Percentiles rank a stretch among this genome's conserved stretches.
These are phyloP conservation scores for Steccherinum ochraceum DNA, from an alignment of 768 basidiomycete genomes.

Conservation along the genomic window DNA sequence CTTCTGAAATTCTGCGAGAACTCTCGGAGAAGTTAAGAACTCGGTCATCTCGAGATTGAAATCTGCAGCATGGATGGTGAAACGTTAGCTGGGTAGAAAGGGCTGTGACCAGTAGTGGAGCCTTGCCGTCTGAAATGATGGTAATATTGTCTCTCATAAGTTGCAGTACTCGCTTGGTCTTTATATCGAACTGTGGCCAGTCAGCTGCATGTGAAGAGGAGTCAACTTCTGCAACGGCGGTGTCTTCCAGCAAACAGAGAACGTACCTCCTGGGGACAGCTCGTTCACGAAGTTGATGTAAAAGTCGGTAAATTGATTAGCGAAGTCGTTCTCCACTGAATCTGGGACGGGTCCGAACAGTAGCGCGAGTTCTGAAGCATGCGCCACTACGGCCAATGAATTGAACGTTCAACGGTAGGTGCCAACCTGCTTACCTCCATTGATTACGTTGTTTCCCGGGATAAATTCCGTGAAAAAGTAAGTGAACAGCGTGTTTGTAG, in stretches of 20 bases:
- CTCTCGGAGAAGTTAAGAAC: conserved; percentile 35
- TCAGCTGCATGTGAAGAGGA: conserved; percentile 21
- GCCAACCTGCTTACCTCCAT: conserved; percentile 35
- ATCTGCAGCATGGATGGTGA: conserved; percentile 23
- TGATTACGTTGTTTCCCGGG: conserved; percentile 38
- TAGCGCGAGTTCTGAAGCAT: conserved; percentile 38
- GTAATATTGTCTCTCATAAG: conserved; percentile 48
- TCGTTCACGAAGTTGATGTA: conserved; percentile 51
- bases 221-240: too few species aligned
- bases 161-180: conserved; percentile 37
- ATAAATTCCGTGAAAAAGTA: conserved; percentile 51
- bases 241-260: not conserved
- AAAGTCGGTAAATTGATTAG: conserved; percentile 38
- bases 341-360: conserved; percentile 41
- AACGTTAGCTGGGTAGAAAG: not conserved
- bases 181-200: conserved; percentile 40
- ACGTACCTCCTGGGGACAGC: conserved; percentile 44
- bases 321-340: conserved; percentile 33
- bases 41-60: conserved; percentile 34
- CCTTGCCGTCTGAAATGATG: conserved; percentile 44
- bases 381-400: conserved; percentile 28
- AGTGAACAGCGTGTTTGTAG: conserved; percentile 39
- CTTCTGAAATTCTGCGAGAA: conserved; percentile 43
- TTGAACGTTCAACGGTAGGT: not conserved
- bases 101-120: not conserved